A percentile compares a stretch with the other conserved stretches of the same genome.
Evolutionary conservation across 2,329 filamentous ascomycete species (phyloP).

Genomic region (Paraphoma chrysanthemicola): DNA sequence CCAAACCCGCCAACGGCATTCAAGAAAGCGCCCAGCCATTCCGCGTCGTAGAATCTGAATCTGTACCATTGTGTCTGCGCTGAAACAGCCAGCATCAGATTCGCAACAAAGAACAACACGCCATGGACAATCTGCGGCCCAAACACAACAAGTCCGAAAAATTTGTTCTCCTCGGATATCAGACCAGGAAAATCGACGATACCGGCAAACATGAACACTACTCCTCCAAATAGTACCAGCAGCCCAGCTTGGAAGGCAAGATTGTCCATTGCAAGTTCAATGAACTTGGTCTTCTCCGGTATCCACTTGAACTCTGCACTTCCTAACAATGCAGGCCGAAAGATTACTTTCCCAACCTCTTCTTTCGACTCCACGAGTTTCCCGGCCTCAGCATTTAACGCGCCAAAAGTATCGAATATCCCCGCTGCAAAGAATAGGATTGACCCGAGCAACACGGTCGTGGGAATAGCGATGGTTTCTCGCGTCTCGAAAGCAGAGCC

Average conservation of each 20-base stretch:
- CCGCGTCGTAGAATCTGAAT: constrained; percentile 27
- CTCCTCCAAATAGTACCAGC: constrained; percentile 35
- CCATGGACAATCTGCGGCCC: constrained; percentile 35
- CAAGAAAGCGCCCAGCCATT: constrained; percentile 36
- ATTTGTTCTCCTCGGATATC: constrained; percentile 14
- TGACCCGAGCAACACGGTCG: constrained; percentile 32
- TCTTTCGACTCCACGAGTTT: constrained; percentile 18
- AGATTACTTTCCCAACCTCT: constrained; percentile 13
- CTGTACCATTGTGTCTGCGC: constrained; percentile 37
- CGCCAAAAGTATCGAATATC: constrained; percentile 33
- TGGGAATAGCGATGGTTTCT: constrained; percentile 26
- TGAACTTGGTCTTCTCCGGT: constrained; percentile 20
- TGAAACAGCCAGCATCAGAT: constrained; percentile 30
- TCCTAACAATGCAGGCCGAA: constrained; percentile 32
- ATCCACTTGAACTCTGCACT: constrained; percentile 35
- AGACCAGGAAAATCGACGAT: constrained; percentile 37
- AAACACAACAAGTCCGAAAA: constrained; percentile 28
- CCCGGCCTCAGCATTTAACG: constrained; percentile 30
- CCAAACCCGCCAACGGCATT: constrained; percentile 35
- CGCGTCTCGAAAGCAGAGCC: constrained; percentile 19
- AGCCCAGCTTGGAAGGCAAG: constrained; percentile 39
- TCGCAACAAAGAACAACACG: constrained; percentile 32
- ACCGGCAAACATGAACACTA: constrained; percentile 40
- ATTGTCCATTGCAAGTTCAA: constrained; percentile 23
- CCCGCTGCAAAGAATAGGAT: constrained; percentile 37